Evolutionary conservation across 2,329 filamentous ascomycete species (phyloP).

Genomic region (Hortaea sp.): DNA sequence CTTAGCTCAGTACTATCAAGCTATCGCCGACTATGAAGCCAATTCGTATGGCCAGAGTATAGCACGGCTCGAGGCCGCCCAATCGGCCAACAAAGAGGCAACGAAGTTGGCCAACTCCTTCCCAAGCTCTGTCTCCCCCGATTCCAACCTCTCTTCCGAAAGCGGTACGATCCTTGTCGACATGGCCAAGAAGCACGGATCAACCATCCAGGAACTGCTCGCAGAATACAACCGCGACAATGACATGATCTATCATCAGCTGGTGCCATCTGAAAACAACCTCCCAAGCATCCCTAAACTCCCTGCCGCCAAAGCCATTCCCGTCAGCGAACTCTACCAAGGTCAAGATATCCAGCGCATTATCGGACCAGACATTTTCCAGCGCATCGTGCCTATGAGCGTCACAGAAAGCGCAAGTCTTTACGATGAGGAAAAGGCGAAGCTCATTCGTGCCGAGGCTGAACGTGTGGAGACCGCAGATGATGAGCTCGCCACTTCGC

Average conservation of each 20-base stretch:
- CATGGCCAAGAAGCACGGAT: constrained; percentile 70
- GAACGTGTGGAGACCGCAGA: constrained; percentile 90
- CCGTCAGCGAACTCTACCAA: constrained; percentile 90
- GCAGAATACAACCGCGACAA: constrained; percentile 77
- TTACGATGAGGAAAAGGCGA: constrained; percentile 98
- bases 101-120: constrained; percentile 67
- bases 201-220: constrained; percentile 72
- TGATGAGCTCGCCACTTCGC: constrained; percentile 86
- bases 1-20: constrained; percentile 87
- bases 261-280: constrained; percentile 74
- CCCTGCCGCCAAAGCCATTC: constrained; percentile 91
- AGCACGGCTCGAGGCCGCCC: constrained; percentile 70
- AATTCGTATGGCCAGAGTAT: constrained; percentile 80
- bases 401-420: constrained; percentile 94
- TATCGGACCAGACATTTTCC: constrained; percentile 92
- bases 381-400: constrained; percentile 89
- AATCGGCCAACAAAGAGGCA: constrained; percentile 68
- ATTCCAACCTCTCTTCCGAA: constrained; percentile 74
- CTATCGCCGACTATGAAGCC: constrained; percentile 78
- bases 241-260: constrained; percentile 96
- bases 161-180: constrained; percentile 65
- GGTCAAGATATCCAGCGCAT: constrained; percentile 96
- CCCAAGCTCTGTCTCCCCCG: constrained; percentile 66
- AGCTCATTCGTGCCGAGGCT: constrained; percentile 83
- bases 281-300: constrained; percentile 77